phyloP scores from a whole-genome alignment of 1,139 yeast genomes.

The Kurtzmaniella natalensis region DNA sequence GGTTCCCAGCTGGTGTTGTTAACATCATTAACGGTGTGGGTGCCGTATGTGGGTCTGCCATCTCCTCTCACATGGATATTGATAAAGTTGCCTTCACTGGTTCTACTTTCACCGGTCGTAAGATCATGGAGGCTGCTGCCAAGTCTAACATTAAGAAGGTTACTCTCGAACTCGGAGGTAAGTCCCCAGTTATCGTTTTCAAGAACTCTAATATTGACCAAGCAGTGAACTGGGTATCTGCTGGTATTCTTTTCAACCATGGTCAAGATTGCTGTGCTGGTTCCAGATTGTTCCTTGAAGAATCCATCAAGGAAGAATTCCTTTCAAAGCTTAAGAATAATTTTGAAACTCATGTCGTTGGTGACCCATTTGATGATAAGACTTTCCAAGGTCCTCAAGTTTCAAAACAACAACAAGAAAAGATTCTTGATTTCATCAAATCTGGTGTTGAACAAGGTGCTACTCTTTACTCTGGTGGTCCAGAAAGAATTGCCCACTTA shows the following conservation, averaged over 20 bases:
- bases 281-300: conserved; percentile 76
- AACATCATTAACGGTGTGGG: conserved; percentile 32
- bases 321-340: conserved; percentile 56
- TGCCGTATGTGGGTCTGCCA: conserved; percentile 27
- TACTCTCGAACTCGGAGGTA: conserved; percentile 33
- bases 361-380: conserved; percentile 70
- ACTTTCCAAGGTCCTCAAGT: conserved; percentile 87
- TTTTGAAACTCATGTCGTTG: conserved; percentile 51
- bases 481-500: conserved; percentile 41
- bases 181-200: conserved; percentile 29
- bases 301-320: conserved; percentile 65
- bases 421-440: conserved; percentile 69
- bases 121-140: conserved; percentile 30
- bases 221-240: conserved; percentile 33
- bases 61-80: conserved; percentile 27
- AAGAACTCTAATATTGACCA: conserved; percentile 38
- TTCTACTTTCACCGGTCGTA: conserved; percentile 31
- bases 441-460: conserved; percentile 77
- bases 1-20: conserved; percentile 30
- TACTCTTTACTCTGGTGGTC: conserved; percentile 69
- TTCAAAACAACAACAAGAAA: conserved; percentile 68
- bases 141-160: conserved; percentile 29
- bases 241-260: conserved; percentile 63
- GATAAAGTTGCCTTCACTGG: conserved; percentile 36
- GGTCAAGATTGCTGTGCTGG: conserved; percentile 92